Conservation (phyloP, 1,284 basidiomycete species). For the Fomitopsis schrenkii region DNA sequence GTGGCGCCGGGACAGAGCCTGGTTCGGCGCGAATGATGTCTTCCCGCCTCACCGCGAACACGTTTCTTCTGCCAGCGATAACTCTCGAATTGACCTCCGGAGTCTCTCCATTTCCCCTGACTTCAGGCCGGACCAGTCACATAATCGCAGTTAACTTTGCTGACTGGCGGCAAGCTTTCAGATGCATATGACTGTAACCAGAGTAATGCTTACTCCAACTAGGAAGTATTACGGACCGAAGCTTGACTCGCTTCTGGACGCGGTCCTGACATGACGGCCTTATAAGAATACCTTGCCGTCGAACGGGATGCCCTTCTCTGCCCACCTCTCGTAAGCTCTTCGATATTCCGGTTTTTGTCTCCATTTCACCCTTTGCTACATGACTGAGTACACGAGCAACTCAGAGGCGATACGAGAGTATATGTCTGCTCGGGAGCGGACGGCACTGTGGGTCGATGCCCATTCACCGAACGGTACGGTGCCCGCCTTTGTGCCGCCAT, state of each 20-base stretch:
- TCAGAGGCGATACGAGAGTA: conserved; percentile 54
- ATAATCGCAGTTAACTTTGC: background rate
- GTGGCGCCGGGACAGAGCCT: conserved; percentile 4
- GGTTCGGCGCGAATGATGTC: background rate
- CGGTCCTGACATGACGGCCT: conserved; percentile 1
- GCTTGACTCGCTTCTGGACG: conserved; percentile 14
- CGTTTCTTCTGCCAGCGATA: conserved; percentile 16
- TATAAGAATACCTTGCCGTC: conserved; percentile 20
- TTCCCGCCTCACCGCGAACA: conserved; percentile 20
- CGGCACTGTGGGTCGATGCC: conserved; percentile 53
- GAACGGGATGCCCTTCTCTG: conserved; percentile 2
- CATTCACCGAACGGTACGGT: conserved; percentile 33
- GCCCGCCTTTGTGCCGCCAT: conserved; percentile 49
- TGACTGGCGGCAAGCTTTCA: background rate
- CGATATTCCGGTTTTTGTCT: conserved; percentile 5
- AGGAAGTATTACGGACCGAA: conserved; percentile 4
- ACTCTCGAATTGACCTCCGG: conserved; percentile 12
- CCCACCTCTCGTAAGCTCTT: conserved; percentile 1
- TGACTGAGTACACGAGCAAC: conserved; percentile 66
- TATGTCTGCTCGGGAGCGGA: conserved; percentile 53
- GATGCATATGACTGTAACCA: conserved; percentile 9
- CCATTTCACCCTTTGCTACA: conserved; percentile 22
- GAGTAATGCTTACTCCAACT: conserved; percentile 16
- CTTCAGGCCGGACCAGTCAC: background rate
- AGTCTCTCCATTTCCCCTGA: conserved; percentile 12